phyloP scores from a whole-genome alignment of 2,329 filamentous ascomycete genomes.

The Neobulgaria alba region DNA sequence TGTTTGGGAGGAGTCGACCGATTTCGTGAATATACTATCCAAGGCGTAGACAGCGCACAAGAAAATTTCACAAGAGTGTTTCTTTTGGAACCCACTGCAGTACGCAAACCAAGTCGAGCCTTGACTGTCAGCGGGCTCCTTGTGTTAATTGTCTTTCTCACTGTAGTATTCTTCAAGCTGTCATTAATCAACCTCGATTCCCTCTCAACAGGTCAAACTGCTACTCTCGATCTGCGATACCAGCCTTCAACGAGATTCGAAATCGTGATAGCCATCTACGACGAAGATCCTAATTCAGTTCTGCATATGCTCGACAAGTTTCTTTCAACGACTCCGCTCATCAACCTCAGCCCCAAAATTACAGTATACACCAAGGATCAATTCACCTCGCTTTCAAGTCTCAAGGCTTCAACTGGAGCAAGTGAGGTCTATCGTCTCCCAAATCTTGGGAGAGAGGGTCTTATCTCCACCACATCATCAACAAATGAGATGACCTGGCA shows the following conservation, averaged over 20 bases:
- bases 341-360: slow-evolving; percentile 12
- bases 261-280: slow-evolving; percentile 23
- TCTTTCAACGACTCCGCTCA: slow-evolving; percentile 16
- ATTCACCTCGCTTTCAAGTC: slow-evolving; percentile 6
- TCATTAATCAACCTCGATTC: too few relatives aligned
- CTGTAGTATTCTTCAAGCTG: slow-evolving; percentile 3
- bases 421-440: slow-evolving; percentile 22
- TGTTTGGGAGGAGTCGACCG: too few relatives aligned
- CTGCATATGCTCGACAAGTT: slow-evolving; percentile 16
- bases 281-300: slow-evolving; percentile 17
- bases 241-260: slow-evolving; percentile 17
- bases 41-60: too few relatives aligned
- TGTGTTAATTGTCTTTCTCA: slow-evolving; percentile 2
- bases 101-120: slow-evolving; percentile 8
- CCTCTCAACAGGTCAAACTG: slow-evolving; percentile 3
- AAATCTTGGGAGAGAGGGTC: slow-evolving; percentile 41
- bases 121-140: slow-evolving; percentile 2
- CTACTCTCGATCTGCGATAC: slow-evolving; percentile 15
- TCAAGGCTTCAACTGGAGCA: slow-evolving; percentile 18
- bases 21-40: too few relatives aligned
- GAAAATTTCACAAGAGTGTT: slow-evolving; percentile 6
- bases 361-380: slow-evolving; percentile 24
- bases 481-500: slow-evolving; percentile 36
- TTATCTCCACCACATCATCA: slow-evolving; percentile 38
- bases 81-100: slow-evolving; percentile 9